Base-by-base conservation (phyloP, 371 early-diverging fungal genomes). In the Actinomucor elegans region DNA sequence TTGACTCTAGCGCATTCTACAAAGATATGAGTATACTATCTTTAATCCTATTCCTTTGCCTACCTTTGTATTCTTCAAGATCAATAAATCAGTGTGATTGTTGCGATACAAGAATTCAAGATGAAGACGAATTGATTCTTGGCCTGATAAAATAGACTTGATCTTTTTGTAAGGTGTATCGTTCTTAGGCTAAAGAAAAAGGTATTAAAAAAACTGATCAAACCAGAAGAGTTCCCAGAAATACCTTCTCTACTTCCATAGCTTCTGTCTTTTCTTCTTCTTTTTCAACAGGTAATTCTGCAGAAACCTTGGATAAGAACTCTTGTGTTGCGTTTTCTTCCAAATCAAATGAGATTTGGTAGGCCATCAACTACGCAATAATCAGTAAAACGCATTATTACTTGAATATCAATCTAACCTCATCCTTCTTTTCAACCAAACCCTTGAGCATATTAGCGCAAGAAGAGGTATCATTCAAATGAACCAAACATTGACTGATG, bases 301-400 rank as follows among this genome's bases (percentile, higher is more conserved):
- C 64, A 11, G 81, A 53, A 6, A 98, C 90, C 36, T 89, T 88
- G 10, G 76, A 74, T 44, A 94, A 79, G 55, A 96, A 96, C 57
- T 93, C 91, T 68, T 97, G 96, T 6, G 97, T 91, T 31, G 96
- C 97, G 58, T 89, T 94, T 51, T 88, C 93, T 61, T 96, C 93
- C 36, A 97, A 72, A 55, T 98, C 99, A 67, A 98, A 98, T 1
- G 96, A 95, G 91, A 98, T 89, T 79, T 98, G 98, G 64, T 91
- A 94, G 10, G 95, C 97, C 68, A 91, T 90, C 55, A 97, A 69
- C 48, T 59, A 66, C 33, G 71, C 81, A 43, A 27, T 32, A 45
- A 33, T 18, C 2, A 27, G 53, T 8, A 28, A 20, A 29, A 29
- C 32, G 14, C 28, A 28, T 31, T 32, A 49, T 14, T 33, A 21